Conservation (phyloP, 148 eudicot genomes). For the Camellia lanceoleosa region DNA sequence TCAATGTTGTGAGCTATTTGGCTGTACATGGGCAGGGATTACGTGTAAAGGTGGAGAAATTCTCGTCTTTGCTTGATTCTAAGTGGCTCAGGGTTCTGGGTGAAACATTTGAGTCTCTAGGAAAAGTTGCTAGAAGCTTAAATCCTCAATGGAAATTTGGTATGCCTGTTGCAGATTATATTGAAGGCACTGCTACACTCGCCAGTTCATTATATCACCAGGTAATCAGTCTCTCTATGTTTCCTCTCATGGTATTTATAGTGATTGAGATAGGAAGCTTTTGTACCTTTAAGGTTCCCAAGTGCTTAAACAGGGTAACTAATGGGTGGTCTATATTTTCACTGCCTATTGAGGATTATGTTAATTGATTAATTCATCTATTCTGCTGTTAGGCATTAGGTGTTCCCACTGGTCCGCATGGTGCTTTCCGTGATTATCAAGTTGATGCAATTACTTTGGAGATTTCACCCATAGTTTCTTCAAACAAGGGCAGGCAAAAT, state of each 20-base stretch:
- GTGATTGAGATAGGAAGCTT: neutral
- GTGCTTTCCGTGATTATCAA: slow-evolving; percentile 97
- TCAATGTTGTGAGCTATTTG: slow-evolving; percentile 83
- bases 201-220: slow-evolving; percentile 90
- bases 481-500: slow-evolving; percentile 37
- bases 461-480: slow-evolving; percentile 54
- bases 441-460: slow-evolving; percentile 90
- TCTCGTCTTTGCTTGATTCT: slow-evolving; percentile 59
- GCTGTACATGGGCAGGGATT: slow-evolving; percentile 89
- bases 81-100: slow-evolving; percentile 60
- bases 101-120: slow-evolving; percentile 50
- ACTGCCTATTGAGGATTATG: neutral
- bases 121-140: slow-evolving; percentile 62
- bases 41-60: slow-evolving; percentile 67
- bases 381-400: slow-evolving; percentile 68
- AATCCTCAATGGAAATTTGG: slow-evolving; percentile 84
- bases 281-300: neutral
- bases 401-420: slow-evolving; percentile 94
- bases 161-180: slow-evolving; percentile 68
- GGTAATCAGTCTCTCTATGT: slow-evolving; percentile 32
- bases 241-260: neutral
- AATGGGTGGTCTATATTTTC: neutral
- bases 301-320: neutral
- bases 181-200: slow-evolving; percentile 90
- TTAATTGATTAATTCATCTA: neutral